Percentiles rank a stretch among this genome's conserved stretches.
phyloP scores from a whole-genome alignment of 148 eudicot species.

The Rhododendron ferrugineum region DNA sequence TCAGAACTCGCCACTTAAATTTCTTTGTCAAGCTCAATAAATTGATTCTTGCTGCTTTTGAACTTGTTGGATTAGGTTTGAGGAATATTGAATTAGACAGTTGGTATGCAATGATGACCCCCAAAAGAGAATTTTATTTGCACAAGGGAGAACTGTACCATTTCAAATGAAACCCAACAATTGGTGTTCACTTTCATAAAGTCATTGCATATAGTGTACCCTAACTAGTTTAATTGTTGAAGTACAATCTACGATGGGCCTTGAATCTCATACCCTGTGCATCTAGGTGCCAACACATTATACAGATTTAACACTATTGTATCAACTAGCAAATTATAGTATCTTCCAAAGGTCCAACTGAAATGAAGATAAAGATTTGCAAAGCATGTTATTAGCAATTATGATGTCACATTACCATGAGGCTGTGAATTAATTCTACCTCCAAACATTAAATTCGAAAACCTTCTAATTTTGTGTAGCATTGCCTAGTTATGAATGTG shows the following conservation, averaged over 20 bases:
- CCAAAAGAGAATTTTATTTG: background rate
- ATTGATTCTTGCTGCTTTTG: background rate
- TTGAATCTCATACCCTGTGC: background rate
- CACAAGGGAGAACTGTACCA: background rate
- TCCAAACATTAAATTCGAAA: background rate
- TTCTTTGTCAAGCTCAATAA: background rate
- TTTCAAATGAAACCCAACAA: background rate
- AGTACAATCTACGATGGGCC: background rate
- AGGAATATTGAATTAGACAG: background rate
- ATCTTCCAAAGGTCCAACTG: background rate
- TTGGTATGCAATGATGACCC: background rate
- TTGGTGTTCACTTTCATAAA: background rate
- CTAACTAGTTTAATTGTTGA: background rate
- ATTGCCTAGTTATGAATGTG: background rate
- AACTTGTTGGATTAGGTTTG: background rate
- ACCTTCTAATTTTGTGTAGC: background rate
- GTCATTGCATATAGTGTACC: background rate
- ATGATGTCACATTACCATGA: background rate
- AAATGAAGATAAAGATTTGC: background rate
- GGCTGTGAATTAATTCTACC: background rate
- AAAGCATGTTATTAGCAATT: background rate
- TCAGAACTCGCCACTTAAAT: background rate
- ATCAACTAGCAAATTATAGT: background rate
- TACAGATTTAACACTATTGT: background rate
- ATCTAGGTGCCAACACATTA: background rate